phyloP scores from a whole-genome alignment of 768 basidiomycete genomes.

The Lenzites betulinus region DNA sequence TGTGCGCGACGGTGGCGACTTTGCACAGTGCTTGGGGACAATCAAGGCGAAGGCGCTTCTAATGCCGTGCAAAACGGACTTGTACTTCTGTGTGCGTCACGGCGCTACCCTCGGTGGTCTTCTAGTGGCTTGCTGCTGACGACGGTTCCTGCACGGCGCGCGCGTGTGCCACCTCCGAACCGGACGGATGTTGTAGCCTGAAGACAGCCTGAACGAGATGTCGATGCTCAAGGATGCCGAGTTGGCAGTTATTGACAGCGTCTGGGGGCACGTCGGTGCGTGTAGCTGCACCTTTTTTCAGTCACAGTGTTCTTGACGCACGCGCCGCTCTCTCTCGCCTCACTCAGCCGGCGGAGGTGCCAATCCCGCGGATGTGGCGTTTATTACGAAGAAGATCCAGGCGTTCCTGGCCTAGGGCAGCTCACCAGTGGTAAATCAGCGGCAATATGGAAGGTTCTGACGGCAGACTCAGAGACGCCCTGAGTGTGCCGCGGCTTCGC shows the following conservation, averaged over 20 bases:
- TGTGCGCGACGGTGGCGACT: slow-evolving; percentile 45
- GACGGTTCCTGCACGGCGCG: neutral
- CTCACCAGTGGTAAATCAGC: neutral
- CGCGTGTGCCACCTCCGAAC: neutral
- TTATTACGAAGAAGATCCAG: slow-evolving; percentile 17
- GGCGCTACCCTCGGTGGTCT: neutral
- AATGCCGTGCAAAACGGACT: slow-evolving; percentile 59
- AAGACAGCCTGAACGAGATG: slow-evolving; percentile 50
- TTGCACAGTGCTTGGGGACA: slow-evolving; percentile 40
- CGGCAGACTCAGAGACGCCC: neutral
- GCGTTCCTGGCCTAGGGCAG: slow-evolving; percentile 8
- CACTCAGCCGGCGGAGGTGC: slow-evolving; percentile 20
- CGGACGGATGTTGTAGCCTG: slow-evolving; percentile 38
- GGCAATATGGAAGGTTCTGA: neutral
- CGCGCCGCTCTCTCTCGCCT: neutral
- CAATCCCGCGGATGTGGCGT: slow-evolving; percentile 17
- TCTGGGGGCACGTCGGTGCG: slow-evolving; percentile 56
- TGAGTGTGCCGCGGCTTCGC: neutral
- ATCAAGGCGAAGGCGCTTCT: slow-evolving; percentile 54
- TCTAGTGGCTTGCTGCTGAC: neutral
- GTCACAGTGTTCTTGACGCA: neutral
- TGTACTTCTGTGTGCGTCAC: slow-evolving; percentile 50
- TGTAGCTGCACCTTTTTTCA: neutral
- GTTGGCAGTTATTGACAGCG: slow-evolving; percentile 50
- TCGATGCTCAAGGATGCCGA: slow-evolving; percentile 41